Conservation (phyloP, 2,329 filamentous ascomycete species). For the Chaetomium globosum region DNA sequence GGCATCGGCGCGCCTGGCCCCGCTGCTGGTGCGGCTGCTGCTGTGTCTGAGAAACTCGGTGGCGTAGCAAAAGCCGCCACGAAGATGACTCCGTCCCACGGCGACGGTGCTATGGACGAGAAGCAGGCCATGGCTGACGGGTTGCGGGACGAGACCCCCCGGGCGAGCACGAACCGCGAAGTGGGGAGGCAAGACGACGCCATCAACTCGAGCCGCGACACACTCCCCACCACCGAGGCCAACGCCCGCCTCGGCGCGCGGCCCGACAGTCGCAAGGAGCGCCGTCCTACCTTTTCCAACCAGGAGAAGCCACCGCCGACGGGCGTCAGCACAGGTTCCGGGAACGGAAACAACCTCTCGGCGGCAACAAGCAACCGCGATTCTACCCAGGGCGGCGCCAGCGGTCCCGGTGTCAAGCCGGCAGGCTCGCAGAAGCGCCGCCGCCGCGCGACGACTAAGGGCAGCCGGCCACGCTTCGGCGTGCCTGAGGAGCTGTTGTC, state of each 20-base stretch:
- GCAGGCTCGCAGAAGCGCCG: constrained; percentile 60
- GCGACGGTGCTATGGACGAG: constrained; percentile 46
- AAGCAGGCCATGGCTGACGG: constrained; percentile 45
- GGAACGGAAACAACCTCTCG: constrained; percentile 36
- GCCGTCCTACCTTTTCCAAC: constrained; percentile 60
- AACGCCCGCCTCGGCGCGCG: constrained; percentile 32
- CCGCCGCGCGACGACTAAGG: constrained; percentile 70
- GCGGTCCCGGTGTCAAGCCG: constrained; percentile 38
- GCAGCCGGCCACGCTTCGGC: constrained; percentile 64
- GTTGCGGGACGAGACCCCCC: constrained; percentile 2
- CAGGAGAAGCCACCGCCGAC: constrained; percentile 51
- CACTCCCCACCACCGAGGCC: constrained; percentile 38
- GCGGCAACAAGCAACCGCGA: constrained; percentile 26
- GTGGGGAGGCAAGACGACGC: constrained; percentile 19
- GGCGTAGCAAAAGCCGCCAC: constrained; percentile 33
- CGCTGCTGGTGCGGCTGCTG: constrained; percentile 46
- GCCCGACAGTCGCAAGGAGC: constrained; percentile 48
- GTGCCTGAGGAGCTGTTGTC: constrained; percentile 74
- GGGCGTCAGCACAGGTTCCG: constrained; percentile 25
- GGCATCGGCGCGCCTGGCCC: constrained; percentile 51
- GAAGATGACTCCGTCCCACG: constrained; percentile 29
- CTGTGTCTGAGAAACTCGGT: constrained; percentile 43
- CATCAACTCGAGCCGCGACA: constrained; percentile 31
- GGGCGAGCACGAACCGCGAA: constrained; percentile 33
- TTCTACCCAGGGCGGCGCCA: constrained; percentile 28